Base-by-base conservation (phyloP, 78 protist species). In the Dictyostelium purpureum region DNA sequence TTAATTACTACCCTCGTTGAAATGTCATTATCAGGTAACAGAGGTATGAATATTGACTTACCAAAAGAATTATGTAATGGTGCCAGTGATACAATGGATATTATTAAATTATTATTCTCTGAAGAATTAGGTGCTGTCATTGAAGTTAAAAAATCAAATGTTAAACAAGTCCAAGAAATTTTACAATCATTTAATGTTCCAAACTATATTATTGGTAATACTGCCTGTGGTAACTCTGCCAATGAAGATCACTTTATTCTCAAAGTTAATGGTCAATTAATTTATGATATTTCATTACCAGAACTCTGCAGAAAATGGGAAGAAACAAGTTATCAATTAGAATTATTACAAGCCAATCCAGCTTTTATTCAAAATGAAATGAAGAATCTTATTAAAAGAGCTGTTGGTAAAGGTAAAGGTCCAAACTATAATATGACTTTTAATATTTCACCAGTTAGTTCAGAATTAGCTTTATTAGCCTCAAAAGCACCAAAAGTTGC, bases 21-120 rank as follows among this genome's bases (percentile, higher is more conserved):
- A 95, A 98, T 98, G 99, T 95, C 97, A 61, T 83, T 98, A 31
- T 97, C 98, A 2, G 96, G 96, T 51, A 89, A 82, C 85, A 54
- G 79, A 42, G 98, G 98, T 63, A 24, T 87, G 38, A 9, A 16
- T 11, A 47, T 97, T 38, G 38, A 21, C 18, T 54, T 97, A 26
- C 56, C 47, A 51, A 5, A 35, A 51, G 19, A 19, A 38, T 19
- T 4, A 1, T 10, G 0, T 2, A 76, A n/a, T 40, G 2, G 6
- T 0, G 10, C 1, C 28, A 24, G 79, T 45, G 78, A 47, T 33
- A 42, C 51, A 21, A 35, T 43, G 7, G 71, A 6, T 24, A 70
- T 43, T 35, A 37, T 95, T 65, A 71, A 47, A 33, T 31, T 59
- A 40, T 83, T 97, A 71, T 98, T 96, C 94, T 69, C 89, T 57